Conservation (phyloP, 495 filamentous ascomycete species). For the Xylaria sp. region DNA sequence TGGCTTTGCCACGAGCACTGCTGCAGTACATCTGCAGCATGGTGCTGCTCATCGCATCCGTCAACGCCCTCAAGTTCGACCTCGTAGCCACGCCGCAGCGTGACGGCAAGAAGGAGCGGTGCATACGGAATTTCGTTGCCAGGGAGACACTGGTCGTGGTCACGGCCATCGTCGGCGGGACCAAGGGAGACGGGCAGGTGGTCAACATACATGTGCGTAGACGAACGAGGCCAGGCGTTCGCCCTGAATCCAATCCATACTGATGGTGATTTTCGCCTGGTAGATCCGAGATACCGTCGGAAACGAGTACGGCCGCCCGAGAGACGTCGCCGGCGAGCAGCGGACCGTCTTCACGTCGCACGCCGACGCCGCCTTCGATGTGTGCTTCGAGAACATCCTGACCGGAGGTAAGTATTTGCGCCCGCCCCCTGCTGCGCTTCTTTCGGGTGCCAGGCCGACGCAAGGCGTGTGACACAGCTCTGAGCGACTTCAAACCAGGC, state of each 20-base stretch:
- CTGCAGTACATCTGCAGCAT: conserved; percentile 55
- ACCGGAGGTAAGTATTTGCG: conserved; percentile 63
- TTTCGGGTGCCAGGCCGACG: conserved; percentile 21
- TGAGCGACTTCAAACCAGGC: conserved; percentile 43
- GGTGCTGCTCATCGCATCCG: conserved; percentile 64
- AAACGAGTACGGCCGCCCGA: conserved; percentile 92
- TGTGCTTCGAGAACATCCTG: conserved; percentile 93
- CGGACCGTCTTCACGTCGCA: conserved; percentile 96
- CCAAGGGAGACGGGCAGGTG: conserved; percentile 88
- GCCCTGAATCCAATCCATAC: not conserved
- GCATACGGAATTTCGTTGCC: conserved; percentile 94
- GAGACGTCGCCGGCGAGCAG: conserved; percentile 89
- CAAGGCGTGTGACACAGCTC: conserved; percentile 42
- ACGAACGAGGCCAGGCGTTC: conserved; percentile 2
- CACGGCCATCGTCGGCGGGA: conserved; percentile 85
- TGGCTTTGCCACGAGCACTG: conserved; percentile 48
- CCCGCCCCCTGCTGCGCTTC: not conserved
- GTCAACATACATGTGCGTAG: conserved; percentile 93
- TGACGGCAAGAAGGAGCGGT: conserved; percentile 75
- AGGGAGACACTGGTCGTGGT: conserved; percentile 97
- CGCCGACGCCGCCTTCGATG: conserved; percentile 92
- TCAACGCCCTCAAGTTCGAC: conserved; percentile 91
- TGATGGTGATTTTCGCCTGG: no score
- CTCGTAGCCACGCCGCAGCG: conserved; percentile 71
- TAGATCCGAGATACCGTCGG: conserved; percentile 94